Evolutionary conservation across 352 stramenopile genomes (phyloP), one percentile per base, ranked within the genome.

Genomic region (Globisporangium paddicum): DNA sequence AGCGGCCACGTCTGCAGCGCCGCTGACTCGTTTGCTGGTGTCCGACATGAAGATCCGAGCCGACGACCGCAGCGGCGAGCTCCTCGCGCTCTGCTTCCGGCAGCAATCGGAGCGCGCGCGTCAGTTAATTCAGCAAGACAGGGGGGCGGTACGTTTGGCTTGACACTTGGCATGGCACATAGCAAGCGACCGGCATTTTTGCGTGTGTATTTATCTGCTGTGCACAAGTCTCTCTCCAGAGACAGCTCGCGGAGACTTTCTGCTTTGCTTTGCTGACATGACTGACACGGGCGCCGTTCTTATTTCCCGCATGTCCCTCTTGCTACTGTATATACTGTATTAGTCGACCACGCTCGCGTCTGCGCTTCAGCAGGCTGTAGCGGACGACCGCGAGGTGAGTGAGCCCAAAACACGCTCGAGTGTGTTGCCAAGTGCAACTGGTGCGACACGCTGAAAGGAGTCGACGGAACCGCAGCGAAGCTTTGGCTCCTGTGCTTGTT

Each of bases 41-140:
- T 45, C 44, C 19, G 13, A 23, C 21, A 56, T 56, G 47, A 48
- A 40, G 56, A 71, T 72, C 58, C 71, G 69, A 41, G 57, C 63
- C 49, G 34, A 65, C 14, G 60, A 77, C 40, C 55, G 71, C 62
- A 73, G 71, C 44, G 71, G 68, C 6, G 68, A 79, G 44, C 66
- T 79, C 23, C 38, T 79, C 5, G 64, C 66, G 19, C 54, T 79
- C 48, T 79, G 71, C 37, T 72, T 69, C 48, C 68, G 66, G 3
- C 53, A 71, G 46, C 68, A 79, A 68, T 77, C 66, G 71, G 25
- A 52, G 5, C 72, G 67, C 14, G 71, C 68, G 34, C 58, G 46
- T 14, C 38, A 41, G 48, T 32, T 64, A 6, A 42, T 60, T 16
- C 41, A 53, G 30, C 54, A 60, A 34, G 42, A 53, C 23, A 18